Conservation (phyloP, 1,284 basidiomycete species). For the Cystobasidium pallidum region DNA sequence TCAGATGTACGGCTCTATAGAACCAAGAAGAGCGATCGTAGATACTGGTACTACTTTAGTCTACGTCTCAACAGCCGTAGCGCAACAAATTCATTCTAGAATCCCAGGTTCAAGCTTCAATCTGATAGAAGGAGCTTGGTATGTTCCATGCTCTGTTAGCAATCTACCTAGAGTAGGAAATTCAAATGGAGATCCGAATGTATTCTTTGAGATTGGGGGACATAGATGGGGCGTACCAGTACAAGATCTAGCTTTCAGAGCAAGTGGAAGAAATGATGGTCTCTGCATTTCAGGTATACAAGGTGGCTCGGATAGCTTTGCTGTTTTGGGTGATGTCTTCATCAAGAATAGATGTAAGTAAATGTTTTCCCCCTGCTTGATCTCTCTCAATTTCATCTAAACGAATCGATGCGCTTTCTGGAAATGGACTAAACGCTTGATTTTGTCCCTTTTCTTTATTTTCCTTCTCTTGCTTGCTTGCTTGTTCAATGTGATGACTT, state of each 20-base stretch:
- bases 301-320: constrained; percentile 35
- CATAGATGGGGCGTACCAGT: constrained; percentile 31
- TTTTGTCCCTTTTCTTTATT: too few species aligned
- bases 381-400: too few species aligned
- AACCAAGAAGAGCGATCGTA: constrained; percentile 32
- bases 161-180: constrained; percentile 4
- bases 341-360: constrained; percentile 43
- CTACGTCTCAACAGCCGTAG: constrained; percentile 17
- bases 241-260: constrained; percentile 34
- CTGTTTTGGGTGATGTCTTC: constrained; percentile 42
- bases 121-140: constrained; percentile 34
- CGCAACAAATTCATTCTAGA: constrained; percentile 10
- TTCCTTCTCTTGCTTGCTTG: too few species aligned
- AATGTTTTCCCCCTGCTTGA: not conserved
- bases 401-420: too few species aligned
- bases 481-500: too few species aligned
- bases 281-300: constrained; percentile 37
- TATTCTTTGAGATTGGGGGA: constrained; percentile 33
- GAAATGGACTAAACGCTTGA: too few species aligned
- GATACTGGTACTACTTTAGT: constrained; percentile 43
- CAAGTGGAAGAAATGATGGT: constrained; percentile 36
- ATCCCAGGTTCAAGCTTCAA: constrained; percentile 25
- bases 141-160: constrained; percentile 29
- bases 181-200: constrained; percentile 9
- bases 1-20: constrained; percentile 3